Evolutionary conservation across 2,329 filamentous ascomycete genomes (phyloP), one percentile per base, ranked within the genome.

Genomic region (Fusarium caatingaense): DNA sequence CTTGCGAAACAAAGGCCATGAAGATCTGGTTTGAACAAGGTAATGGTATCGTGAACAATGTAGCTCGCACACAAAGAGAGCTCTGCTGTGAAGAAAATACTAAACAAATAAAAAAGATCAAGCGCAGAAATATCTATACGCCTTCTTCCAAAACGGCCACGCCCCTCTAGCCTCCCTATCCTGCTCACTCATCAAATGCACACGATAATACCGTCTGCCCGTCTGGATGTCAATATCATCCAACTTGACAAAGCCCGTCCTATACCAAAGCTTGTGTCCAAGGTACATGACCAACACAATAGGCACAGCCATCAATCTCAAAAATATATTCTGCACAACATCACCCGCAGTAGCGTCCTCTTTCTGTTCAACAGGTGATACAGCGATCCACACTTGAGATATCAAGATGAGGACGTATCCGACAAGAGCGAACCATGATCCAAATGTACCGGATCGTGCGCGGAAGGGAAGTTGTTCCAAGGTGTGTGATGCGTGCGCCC

Each of bases 201-300:
- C 81, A 76, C 97, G 93, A 62, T 97, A 86, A 76, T 97, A 93
- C 32, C 94, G 85, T 40, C 93, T 88, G 3, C 95, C 95, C 1
- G 94, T 97, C 64, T 91, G 88, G 67, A 98, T 82, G 79, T 98
- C 94, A 89, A 98, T 97, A 66, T 97, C 91, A 47, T 86, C 83
- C 41, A 87, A 80, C 21, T 86, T 84, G 40, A 97, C 85, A 58
- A 64, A 63, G 1, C 51, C 28, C 4, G 71, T 72, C 13, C 68
- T 60, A 76, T 88, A 92, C 80, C 84, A 91, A 40, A 96, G n/a
- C 81, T 97, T 97, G 80, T 97, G 95, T 0, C 80, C 83, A 7
- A 93, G 41, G 78, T 93, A 97, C 79, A 91, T 92, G 23, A 85
- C 68, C 12, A 89, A 65, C n/a, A 93, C 87, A 67, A 93, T 88